These are phyloP conservation scores for Phytopythium kandeliae DNA, from an alignment of 352 stramenopile genomes.

Conservation along the genomic window DNA sequence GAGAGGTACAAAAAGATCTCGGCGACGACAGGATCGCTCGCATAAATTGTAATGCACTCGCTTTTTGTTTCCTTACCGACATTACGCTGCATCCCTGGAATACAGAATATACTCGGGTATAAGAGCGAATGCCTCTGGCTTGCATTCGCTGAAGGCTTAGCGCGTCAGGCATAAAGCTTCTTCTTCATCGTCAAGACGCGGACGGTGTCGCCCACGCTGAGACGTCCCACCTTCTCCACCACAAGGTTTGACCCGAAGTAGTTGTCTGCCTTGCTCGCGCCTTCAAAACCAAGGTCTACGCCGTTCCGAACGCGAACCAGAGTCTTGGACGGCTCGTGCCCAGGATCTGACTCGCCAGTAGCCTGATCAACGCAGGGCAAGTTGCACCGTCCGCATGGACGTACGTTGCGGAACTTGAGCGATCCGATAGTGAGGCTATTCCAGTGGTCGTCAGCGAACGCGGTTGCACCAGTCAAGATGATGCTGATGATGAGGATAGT, in stretches of 20 bases:
- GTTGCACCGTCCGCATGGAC: slow-evolving; percentile 67
- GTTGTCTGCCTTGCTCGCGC: slow-evolving; percentile 39
- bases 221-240: slow-evolving; percentile 21
- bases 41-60: slow-evolving; percentile 1
- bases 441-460: slow-evolving; percentile 78
- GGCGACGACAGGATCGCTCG: slow-evolving; percentile 5
- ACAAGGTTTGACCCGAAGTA: slow-evolving; percentile 84
- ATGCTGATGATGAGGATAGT: slow-evolving; percentile 30
- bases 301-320: slow-evolving; percentile 57
- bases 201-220: slow-evolving; percentile 41
- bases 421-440: slow-evolving; percentile 50
- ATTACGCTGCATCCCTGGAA: neutral
- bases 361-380: slow-evolving; percentile 72
- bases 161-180: slow-evolving; percentile 38
- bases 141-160: neutral
- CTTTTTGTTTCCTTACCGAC: neutral
- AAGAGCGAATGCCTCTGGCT: neutral
- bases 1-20: slow-evolving; percentile 45
- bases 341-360: slow-evolving; percentile 41
- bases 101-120: neutral
- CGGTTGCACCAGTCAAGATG: slow-evolving; percentile 49
- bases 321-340: slow-evolving; percentile 43
- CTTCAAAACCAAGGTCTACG: slow-evolving; percentile 45
- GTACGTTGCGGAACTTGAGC: slow-evolving; percentile 63
- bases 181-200: slow-evolving; percentile 69